Conservation (phyloP, 2,329 filamentous ascomycete genomes). For the Acrocalymma vagum region DNA sequence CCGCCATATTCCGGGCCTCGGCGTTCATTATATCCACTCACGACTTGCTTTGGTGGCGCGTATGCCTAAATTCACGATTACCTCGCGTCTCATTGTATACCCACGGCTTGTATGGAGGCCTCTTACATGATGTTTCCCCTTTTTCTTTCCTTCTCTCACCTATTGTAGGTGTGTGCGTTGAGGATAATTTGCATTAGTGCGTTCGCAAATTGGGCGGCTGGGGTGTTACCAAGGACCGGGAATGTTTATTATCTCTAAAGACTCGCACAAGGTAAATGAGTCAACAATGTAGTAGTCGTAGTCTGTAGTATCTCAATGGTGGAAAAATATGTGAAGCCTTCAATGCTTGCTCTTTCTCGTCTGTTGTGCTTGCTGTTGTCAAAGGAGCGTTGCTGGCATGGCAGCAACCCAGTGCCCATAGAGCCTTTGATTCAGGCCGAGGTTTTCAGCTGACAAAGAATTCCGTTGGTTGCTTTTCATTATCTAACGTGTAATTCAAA, state of each 20-base stretch:
- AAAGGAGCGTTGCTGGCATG: background rate
- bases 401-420: background rate
- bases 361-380: too few relatives aligned
- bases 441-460: background rate
- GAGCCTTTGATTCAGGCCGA: background rate
- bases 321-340: background rate
- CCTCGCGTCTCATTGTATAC: conserved; percentile 35
- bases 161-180: conserved; percentile 22
- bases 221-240: background rate
- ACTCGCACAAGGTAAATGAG: conserved; percentile 8
- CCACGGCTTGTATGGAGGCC: conserved; percentile 22
- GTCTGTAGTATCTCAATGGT: conserved; percentile 15
- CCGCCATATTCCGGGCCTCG: too few relatives aligned
- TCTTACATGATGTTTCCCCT: conserved; percentile 14
- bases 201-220: conserved; percentile 9
- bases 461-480: background rate
- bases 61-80: conserved; percentile 11
- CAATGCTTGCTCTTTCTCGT: too few relatives aligned
- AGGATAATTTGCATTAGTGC: conserved; percentile 15
- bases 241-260: conserved; percentile 11
- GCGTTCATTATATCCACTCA: too few relatives aligned
- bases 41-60: conserved; percentile 13
- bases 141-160: conserved; percentile 15
- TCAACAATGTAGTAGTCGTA: conserved; percentile 7
- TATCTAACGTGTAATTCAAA: conserved; percentile 9